phyloP scores from a whole-genome alignment of 352 stramenopile species.

The Globisporangium orthogonon region DNA sequence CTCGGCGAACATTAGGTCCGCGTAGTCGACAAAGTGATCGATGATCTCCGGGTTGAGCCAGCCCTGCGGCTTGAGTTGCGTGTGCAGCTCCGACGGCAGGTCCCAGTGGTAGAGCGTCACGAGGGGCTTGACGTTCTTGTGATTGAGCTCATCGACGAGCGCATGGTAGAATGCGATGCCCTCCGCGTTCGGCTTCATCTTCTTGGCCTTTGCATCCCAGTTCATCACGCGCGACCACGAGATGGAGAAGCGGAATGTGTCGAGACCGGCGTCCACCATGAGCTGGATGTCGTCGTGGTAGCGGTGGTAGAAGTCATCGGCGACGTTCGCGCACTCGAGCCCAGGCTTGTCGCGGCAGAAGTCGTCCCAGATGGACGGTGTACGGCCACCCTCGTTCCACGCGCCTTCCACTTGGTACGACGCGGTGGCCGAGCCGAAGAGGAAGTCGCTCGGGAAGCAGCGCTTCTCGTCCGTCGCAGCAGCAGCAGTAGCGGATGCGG shows the following conservation, averaged over 20 bases:
- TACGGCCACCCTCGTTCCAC: constrained; percentile 69
- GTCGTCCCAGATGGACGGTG: constrained; percentile 91
- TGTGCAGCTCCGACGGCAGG: constrained; percentile 84
- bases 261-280: constrained; percentile 42
- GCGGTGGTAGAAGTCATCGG: constrained; percentile 83
- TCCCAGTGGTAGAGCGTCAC: constrained; percentile 96
- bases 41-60: constrained; percentile 57
- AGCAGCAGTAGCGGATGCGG: too few relatives aligned
- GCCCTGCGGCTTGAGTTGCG: constrained; percentile 56
- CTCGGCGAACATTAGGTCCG: constrained; percentile 82
- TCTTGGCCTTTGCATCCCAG: constrained; percentile 32
- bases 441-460: constrained; percentile 69
- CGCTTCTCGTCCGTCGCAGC: constrained; percentile 10
- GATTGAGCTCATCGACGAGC: constrained; percentile 75
- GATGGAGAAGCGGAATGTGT: constrained; percentile 89
- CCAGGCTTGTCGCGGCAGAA: constrained; percentile 59
- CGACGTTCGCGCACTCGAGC: constrained; percentile 59
- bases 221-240: constrained; percentile 89
- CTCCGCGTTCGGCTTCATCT: constrained; percentile 53
- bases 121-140: constrained; percentile 71
- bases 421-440: constrained; percentile 87
- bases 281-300: constrained; percentile 74
- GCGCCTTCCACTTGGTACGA: constrained; percentile 93
- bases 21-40: constrained; percentile 84
- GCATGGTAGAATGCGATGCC: constrained; percentile 89